phyloP scores from a whole-genome alignment of 176 grass and related monocot genomes.

The Hsuehochloa calcarea region DNA sequence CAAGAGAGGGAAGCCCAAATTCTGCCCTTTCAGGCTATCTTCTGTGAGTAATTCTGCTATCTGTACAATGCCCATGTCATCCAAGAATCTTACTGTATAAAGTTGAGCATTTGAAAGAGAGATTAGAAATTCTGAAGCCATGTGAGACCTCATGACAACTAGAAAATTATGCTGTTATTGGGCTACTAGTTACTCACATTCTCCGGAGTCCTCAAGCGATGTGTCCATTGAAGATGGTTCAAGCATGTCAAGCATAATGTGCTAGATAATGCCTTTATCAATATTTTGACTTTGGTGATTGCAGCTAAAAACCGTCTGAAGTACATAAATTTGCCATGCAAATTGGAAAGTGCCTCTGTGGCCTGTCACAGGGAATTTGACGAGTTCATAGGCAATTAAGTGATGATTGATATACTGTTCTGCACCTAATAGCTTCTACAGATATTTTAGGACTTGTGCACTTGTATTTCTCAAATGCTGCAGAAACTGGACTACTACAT shows the following conservation, averaged over 20 bases:
- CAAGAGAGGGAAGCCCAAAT: constrained; percentile 53
- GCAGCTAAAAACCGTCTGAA: neutral
- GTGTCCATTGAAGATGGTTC: neutral
- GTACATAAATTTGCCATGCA: neutral
- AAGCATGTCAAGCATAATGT: neutral
- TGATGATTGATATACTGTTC: neutral
- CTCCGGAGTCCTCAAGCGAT: neutral
- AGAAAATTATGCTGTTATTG: neutral
- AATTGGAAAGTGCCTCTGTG: neutral
- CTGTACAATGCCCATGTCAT: neutral
- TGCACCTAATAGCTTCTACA: neutral
- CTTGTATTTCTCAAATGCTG: neutral
- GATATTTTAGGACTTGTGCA: neutral
- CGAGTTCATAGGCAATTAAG: neutral
- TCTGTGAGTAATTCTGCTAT: constrained; percentile 31
- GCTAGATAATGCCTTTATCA: neutral
- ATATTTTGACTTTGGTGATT: neutral
- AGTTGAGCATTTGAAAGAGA: neutral
- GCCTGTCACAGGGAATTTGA: neutral
- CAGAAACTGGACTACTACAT: neutral
- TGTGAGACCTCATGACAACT: neutral
- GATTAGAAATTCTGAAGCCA: neutral
- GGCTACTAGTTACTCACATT: neutral
- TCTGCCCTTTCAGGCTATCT: constrained; percentile 54
- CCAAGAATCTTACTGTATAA: neutral